phyloP scores from a whole-genome alignment of 2,329 filamentous ascomycete genomes.

The Amphichorda felina region DNA sequence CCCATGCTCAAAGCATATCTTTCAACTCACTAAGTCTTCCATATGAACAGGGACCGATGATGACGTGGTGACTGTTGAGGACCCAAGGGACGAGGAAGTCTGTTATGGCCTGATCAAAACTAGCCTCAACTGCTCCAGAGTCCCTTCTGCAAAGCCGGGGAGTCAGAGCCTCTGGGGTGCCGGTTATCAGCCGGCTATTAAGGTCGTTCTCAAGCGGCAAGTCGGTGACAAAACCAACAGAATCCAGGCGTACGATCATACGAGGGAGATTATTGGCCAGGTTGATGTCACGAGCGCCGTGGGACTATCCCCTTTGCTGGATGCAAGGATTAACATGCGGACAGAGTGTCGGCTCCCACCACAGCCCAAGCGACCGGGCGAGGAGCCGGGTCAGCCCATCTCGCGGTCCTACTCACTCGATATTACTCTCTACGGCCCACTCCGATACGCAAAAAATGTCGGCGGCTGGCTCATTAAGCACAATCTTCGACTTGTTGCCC shows the following conservation, averaged over 20 bases:
- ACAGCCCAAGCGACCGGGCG: slow-evolving; percentile 49
- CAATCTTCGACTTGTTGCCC: slow-evolving; percentile 56
- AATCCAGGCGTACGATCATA: slow-evolving; percentile 66
- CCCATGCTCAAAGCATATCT: too few species aligned
- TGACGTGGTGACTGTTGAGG: slow-evolving; percentile 43
- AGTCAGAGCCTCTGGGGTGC: slow-evolving; percentile 45
- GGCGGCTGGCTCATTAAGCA: slow-evolving; percentile 53
- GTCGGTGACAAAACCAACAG: slow-evolving; percentile 40
- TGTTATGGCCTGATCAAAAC: slow-evolving; percentile 72
- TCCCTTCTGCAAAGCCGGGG: slow-evolving; percentile 58
- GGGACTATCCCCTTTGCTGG: slow-evolving; percentile 62
- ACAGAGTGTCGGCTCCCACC: slow-evolving; percentile 60
- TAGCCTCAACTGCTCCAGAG: slow-evolving; percentile 51
- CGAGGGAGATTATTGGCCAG: slow-evolving; percentile 60
- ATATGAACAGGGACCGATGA: slow-evolving; percentile 32
- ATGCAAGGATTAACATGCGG: slow-evolving; percentile 53
- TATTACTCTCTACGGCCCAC: slow-evolving; percentile 69
- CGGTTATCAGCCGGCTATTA: slow-evolving; percentile 60
- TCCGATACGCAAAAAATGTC: slow-evolving; percentile 51
- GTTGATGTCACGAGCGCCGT: slow-evolving; percentile 56
- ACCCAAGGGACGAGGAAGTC: slow-evolving; percentile 57
- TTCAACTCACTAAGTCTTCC: not conserved
- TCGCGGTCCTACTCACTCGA: slow-evolving; percentile 54
- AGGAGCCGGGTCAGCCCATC: slow-evolving; percentile 49
- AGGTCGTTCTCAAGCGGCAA: slow-evolving; percentile 54